phyloP scores from a whole-genome alignment of 441 rosid genomes.

The Bocquillonia castaneifolia region DNA sequence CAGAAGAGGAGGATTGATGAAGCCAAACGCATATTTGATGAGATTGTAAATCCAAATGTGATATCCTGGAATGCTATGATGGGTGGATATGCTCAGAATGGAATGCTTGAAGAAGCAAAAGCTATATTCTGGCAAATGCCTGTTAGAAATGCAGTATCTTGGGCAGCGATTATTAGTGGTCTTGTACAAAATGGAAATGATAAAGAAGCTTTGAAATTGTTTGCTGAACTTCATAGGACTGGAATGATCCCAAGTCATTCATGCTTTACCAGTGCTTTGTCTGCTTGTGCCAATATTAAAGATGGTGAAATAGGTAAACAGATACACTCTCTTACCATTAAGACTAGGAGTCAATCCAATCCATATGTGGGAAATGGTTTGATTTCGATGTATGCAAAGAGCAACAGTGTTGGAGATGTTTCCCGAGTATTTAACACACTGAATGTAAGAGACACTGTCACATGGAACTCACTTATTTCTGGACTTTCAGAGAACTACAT shows the following conservation, averaged over 20 bases:
- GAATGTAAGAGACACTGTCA: slow-evolving; percentile 40
- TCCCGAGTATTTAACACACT: slow-evolving; percentile 43
- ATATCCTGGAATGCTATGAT: slow-evolving; percentile 66
- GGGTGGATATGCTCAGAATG: slow-evolving; percentile 49
- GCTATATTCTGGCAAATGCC: slow-evolving; percentile 54
- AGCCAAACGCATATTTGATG: slow-evolving; percentile 54
- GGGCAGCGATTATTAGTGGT: slow-evolving; percentile 81
- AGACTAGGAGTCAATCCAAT: slow-evolving; percentile 39
- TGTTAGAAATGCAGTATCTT: slow-evolving; percentile 61
- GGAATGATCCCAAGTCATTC: slow-evolving; percentile 45
- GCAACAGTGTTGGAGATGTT: slow-evolving; percentile 47
- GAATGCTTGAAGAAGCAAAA: slow-evolving; percentile 53
- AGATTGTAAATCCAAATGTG: slow-evolving; percentile 46
- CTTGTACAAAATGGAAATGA: slow-evolving; percentile 54
- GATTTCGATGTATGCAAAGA: slow-evolving; percentile 61
- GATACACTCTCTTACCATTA: slow-evolving; percentile 51
- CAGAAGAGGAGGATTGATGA: slow-evolving; percentile 50
- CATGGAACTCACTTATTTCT: slow-evolving; percentile 69
- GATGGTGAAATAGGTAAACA: slow-evolving; percentile 51
- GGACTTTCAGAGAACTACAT: slow-evolving; percentile 44
- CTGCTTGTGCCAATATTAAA: slow-evolving; percentile 55
- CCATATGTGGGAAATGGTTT: slow-evolving; percentile 48
- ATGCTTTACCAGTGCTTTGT: slow-evolving; percentile 50
- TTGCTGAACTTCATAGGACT: slow-evolving; percentile 41
- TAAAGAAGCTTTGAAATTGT: slow-evolving; percentile 49